These are phyloP conservation scores for Rhizomucor miehei DNA, from an alignment of 371 early-diverging fungal genomes.

Conservation along the genomic window DNA sequence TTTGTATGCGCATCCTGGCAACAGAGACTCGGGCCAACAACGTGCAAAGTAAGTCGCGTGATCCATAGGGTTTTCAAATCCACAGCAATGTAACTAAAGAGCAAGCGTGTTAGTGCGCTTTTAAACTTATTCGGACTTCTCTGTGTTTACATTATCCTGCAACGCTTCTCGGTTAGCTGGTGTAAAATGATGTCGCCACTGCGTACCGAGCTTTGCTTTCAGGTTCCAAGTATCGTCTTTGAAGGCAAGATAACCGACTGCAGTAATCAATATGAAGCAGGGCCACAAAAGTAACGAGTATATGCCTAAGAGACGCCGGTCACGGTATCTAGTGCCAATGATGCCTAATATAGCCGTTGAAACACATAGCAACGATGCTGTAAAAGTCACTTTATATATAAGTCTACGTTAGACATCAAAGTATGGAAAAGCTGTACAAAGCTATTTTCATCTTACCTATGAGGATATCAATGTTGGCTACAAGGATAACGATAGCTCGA, in stretches of 20 bases:
- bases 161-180: conserved; percentile 8
- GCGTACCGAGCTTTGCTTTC: conserved; percentile 21
- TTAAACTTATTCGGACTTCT: not conserved
- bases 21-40: conserved; percentile 24
- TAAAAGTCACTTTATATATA: conserved; percentile 13
- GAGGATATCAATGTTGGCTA: conserved; percentile 15
- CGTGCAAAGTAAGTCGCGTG: conserved; percentile 25
- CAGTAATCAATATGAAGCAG: conserved; percentile 23
- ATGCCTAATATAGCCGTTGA: conserved; percentile 19
- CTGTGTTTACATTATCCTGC: conserved; percentile 19
- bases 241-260: conserved; percentile 24
- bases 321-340: conserved; percentile 14
- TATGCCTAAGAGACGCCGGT: conserved; percentile 15
- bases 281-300: conserved; percentile 24
- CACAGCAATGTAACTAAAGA: conserved; percentile 29
- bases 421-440: not conserved
- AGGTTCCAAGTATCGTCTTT: conserved; percentile 28
- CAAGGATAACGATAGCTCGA: conserved; percentile 13
- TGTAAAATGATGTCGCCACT: conserved; percentile 23
- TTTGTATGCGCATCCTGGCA: conserved; percentile 37
- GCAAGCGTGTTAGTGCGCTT: not conserved
- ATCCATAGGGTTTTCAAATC: conserved; percentile 32
- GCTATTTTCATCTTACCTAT: conserved; percentile 11
- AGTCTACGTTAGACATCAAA: not conserved
- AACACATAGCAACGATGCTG: conserved; percentile 15